phyloP scores from a whole-genome alignment of 2,329 filamentous ascomycete species.

The Colletotrichum musicola region DNA sequence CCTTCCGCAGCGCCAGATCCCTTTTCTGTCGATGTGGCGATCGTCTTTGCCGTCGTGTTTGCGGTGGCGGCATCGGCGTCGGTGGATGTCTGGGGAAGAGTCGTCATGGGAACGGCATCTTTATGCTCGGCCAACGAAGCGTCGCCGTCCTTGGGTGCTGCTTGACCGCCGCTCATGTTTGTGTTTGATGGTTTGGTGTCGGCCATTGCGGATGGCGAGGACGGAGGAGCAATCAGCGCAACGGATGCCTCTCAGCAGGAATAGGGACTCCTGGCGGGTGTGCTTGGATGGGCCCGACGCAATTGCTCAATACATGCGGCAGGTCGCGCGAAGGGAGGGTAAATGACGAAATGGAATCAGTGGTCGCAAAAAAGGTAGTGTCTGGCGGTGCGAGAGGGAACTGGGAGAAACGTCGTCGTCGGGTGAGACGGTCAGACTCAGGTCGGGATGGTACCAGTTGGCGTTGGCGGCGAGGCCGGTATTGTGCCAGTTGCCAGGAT shows the following conservation, averaged over 20 bases:
- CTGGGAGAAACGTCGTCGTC: constrained; percentile 17
- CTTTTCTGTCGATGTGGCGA: constrained; percentile 17
- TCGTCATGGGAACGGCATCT: constrained; percentile 54
- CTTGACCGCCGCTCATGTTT: constrained; percentile 48
- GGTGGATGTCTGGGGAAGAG: constrained; percentile 44
- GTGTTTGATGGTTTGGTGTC: constrained; percentile 45
- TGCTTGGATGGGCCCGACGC: constrained; percentile 14
- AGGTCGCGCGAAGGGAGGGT: constrained; percentile 6
- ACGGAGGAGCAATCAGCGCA: constrained; percentile 38
- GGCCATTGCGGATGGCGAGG: constrained; percentile 43
- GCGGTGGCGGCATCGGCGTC: constrained; percentile 26
- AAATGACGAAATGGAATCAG: background rate
- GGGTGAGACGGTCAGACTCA: constrained; percentile 34
- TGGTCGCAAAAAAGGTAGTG: background rate
- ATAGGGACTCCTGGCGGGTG: constrained; percentile 42
- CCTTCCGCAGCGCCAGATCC: constrained; percentile 20
- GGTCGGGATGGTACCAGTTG: constrained; percentile 36
- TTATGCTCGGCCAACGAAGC: constrained; percentile 49
- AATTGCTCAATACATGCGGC: constrained; percentile 34
- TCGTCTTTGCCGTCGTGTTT: constrained; percentile 23
- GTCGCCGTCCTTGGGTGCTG: constrained; percentile 38
- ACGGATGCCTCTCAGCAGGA: constrained; percentile 37
- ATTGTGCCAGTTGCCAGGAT: constrained; percentile 38
- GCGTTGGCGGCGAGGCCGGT: constrained; percentile 23
- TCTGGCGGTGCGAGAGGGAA: background rate